Evolutionary conservation across 2,329 filamentous ascomycete genomes (phyloP), one percentile per base, ranked within the genome.

Genomic region (Colletotrichum costaricense): DNA sequence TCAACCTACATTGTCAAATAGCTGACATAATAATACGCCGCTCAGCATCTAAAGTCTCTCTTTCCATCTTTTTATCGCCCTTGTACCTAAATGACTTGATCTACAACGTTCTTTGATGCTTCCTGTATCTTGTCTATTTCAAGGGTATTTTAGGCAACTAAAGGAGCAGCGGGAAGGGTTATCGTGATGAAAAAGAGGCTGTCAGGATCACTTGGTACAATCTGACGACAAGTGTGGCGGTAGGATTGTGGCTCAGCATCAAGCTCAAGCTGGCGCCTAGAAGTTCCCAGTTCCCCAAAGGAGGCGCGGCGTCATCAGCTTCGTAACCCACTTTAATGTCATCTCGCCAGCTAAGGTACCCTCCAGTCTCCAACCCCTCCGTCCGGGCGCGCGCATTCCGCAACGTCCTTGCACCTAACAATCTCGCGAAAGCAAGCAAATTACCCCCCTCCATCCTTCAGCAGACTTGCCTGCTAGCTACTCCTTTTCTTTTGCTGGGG

Each of bases 301-400:
- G 69, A 56, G 63, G 70, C 58, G 66, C 74, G 72, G 74, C 73
- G 75, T 76, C 75, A 76, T 76, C 75, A 72, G 73, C 75, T 71
- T 66, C 72, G 70, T 63, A 73, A 42, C 75, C 75, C 75, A 74
- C 74, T 72, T 75, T 70, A 70, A 69, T 66, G 52, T 67, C 73
- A 73, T 67, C 73, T 74, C 70, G 70, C 70, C 70, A 73, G 67
- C 70, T 70, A 19, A 35, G 33, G 33, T 35, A 35, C 66, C 56
- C 67, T 56, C 38, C 38, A 19, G 38, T 42, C 38, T 42, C 38
- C 56, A 62, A 75, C 67, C 74, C 72, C 74, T 72, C 74, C 59
- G 60, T 63, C 69, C 57, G n/a, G 59, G 69, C 68, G 70, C 55
- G 67, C 67, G 58, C 65, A 69, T 35, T 54, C 66, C 54, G 16